Evolutionary conservation across 2,329 filamentous ascomycete species (phyloP), one percentile per base, ranked within the genome.

Genomic region (Colletotrichum noveboracense): DNA sequence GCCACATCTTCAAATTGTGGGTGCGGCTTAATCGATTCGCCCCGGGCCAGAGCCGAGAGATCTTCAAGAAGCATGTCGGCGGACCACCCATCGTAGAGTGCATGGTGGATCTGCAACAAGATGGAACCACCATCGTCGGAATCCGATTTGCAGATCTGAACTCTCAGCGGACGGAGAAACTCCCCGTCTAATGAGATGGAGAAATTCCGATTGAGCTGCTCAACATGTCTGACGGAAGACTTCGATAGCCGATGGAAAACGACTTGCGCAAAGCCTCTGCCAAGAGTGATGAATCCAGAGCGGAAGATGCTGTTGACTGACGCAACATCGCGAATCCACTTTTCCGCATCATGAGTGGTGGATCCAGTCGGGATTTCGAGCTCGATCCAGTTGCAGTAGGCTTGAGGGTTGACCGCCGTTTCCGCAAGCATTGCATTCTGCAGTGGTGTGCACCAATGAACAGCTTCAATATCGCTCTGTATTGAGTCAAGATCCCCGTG

Each of bases 61-160:
- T 98, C 95, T 30, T 89, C 85, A 16, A 95, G 79, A 0, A 97
- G 84, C 34, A 96, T 86, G 67, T 98, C 94, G 80, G 96, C 89
- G 0, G 95, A 96, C 96, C 96, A 98, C n/a, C 96, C 96, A 83
- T 98, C 96, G 80, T 98, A 98, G 1, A 97, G 82, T 1, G 95
- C 92, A 83, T 98, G 96, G 81, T 98, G 96, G 0, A 97, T 86
- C 14, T 93, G 88, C 60, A 95, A 69, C 13, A 90, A 83, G 75
- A 82, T 82, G 6, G 85, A 78, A 36, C 81, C 79, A 4, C 81
- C 70, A 64, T 77, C 71, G 6, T 80, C 66, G 21, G 78, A 21
- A 9, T 67, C 36, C 6, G 28, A 13, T 14, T 79, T 78, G 10
- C 70, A 55, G 3, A 96, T 84, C 75, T 94, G 89, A n/a, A 95